Evolutionary conservation across 148 eudicot genomes (phyloP), one percentile per base, ranked within the genome.

Genomic region (Amaranthus palmeri): DNA sequence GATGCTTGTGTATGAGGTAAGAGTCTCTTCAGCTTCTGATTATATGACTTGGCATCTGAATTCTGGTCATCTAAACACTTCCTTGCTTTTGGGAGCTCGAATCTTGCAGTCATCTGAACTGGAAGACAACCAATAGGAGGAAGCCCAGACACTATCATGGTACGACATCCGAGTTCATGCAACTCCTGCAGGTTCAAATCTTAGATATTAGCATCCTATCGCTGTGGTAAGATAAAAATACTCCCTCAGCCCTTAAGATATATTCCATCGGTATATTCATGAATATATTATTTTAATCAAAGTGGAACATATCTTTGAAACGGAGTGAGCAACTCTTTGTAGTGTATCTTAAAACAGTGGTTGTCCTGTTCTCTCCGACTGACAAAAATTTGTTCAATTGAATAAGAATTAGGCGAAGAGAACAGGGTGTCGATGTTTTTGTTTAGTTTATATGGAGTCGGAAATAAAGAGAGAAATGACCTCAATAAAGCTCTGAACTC

Each of bases 121-220:
- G 86, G 93, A 48, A 85, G 76, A 75, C 93, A 86, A 40, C 88
- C 88, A 7, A 85, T 74, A 18, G 86, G 90, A 43, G 90, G 93
- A 18, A 88, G 79, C 61, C 90, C 87, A n/a, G 82, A 17, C 15
- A 83, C 80, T 46, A 83, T 72, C 15, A 85, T 76, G 42, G 65
- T 81, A 41, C 83, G 85, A 67, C 87, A 83, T 60, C 87, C 87
- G 61, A 85, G 71, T 61, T 76, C 50, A 70, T 86, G 74, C 50
- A 83, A 40, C 77, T 84, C 83, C 87, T 86, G 77, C 70, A 81
- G 41, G 13, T 49, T 68, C 47, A 70, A 8, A 72, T 56, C 42
- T 41, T 53, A 15, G 61, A 53, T 65, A 7, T 10, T 50, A 44
- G 65, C n/a, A 25, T 25, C 36, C 36, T 25, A 25, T 25, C 36